Conservation (phyloP, 352 stramenopile genomes). For the Pythium coloratum region DNA sequence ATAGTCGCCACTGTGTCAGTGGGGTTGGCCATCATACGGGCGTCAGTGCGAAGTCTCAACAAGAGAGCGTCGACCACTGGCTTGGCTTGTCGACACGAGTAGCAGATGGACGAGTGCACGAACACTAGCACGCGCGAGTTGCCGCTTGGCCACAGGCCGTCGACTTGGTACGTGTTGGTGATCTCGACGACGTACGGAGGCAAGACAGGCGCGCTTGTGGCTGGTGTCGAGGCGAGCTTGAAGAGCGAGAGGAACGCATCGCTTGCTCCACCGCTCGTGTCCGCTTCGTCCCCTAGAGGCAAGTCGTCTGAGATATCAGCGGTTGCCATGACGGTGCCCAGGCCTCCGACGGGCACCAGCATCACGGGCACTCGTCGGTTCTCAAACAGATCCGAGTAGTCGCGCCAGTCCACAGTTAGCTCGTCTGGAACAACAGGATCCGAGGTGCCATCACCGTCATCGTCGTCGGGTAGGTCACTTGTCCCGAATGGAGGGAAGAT, state of each 20-base stretch:
- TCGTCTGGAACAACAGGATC: background rate
- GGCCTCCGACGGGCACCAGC: background rate
- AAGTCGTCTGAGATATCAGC: background rate
- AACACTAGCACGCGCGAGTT: conserved; percentile 13
- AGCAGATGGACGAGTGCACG: conserved; percentile 18
- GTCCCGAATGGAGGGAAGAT: conserved; percentile 15
- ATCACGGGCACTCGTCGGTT: conserved; percentile 2
- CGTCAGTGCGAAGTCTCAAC: background rate
- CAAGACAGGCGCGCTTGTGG: background rate
- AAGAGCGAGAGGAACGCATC: conserved; percentile 20
- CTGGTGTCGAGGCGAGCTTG: background rate
- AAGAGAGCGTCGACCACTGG: conserved; percentile 6
- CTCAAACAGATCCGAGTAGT: conserved; percentile 25
- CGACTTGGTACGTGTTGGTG: background rate
- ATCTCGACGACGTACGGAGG: background rate
- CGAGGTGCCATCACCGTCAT: background rate
- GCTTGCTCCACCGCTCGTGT: background rate
- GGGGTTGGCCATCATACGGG: background rate
- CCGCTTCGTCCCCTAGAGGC: background rate
- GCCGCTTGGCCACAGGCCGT: background rate
- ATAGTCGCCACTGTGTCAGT: conserved; percentile 12
- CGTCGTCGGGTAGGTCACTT: conserved; percentile 3
- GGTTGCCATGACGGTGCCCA: background rate
- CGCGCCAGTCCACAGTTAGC: conserved; percentile 12
- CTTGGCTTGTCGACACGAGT: conserved; percentile 22